Evolutionary conservation across 2,329 filamentous ascomycete genomes (phyloP).

Genomic region (Colletotrichum tabaci): DNA sequence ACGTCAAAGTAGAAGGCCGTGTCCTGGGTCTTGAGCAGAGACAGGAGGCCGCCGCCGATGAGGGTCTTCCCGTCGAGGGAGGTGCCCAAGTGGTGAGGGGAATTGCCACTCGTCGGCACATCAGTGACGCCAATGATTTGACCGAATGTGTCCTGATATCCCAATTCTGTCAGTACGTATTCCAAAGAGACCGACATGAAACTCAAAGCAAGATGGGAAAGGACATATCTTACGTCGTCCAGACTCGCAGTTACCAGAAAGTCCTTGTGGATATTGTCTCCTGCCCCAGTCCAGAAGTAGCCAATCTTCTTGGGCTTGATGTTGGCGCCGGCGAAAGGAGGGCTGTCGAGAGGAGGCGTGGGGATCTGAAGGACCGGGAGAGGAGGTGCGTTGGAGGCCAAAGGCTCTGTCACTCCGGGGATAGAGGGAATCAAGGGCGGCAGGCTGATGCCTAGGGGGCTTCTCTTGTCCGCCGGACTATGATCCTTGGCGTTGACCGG

Average conservation of each 20-base stretch:
- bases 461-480: slow-evolving; percentile 32
- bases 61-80: slow-evolving; percentile 71
- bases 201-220: too few species aligned
- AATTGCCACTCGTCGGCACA: slow-evolving; percentile 72
- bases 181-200: too few species aligned
- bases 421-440: slow-evolving; percentile 72
- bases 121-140: slow-evolving; percentile 71
- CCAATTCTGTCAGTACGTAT: slow-evolving; percentile 7
- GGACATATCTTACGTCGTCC: slow-evolving; percentile 63
- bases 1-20: slow-evolving; percentile 75
- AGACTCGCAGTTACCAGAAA: slow-evolving; percentile 72
- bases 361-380: slow-evolving; percentile 72
- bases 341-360: slow-evolving; percentile 70
- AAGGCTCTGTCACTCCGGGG: slow-evolving; percentile 71
- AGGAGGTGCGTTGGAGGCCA: slow-evolving; percentile 65
- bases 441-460: slow-evolving; percentile 57
- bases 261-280: slow-evolving; percentile 72
- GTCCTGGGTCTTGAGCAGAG: slow-evolving; percentile 72
- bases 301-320: slow-evolving; percentile 77
- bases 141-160: slow-evolving; percentile 70
- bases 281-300: slow-evolving; percentile 75
- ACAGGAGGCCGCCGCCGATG: slow-evolving; percentile 70
- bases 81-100: slow-evolving; percentile 71
- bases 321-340: slow-evolving; percentile 66
- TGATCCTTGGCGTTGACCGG: slow-evolving; percentile 22